A percentile compares a stretch with the other conserved stretches of the same genome.
These are phyloP conservation scores for Farysia itapuensis DNA, from an alignment of 1,284 basidiomycete genomes.

Conservation along the genomic window DNA sequence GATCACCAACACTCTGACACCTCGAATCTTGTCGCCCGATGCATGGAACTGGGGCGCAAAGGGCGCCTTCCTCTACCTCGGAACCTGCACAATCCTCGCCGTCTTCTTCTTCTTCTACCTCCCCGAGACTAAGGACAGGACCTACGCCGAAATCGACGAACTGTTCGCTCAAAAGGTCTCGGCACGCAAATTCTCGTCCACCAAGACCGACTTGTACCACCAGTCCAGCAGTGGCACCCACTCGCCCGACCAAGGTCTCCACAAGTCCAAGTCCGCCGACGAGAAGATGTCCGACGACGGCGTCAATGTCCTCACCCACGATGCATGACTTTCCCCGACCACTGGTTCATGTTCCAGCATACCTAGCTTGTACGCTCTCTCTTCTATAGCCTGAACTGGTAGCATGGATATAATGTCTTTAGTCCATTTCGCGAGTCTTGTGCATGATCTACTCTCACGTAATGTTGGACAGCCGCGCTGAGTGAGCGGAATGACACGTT, in stretches of 20 bases:
- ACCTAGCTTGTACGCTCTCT: too few species aligned
- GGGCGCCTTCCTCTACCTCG: constrained; percentile 61
- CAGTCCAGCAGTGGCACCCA: background rate
- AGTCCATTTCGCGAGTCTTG: too few species aligned
- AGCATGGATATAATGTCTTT: too few species aligned
- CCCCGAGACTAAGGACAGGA: constrained; percentile 42
- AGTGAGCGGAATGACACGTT: too few species aligned
- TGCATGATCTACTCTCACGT: too few species aligned
- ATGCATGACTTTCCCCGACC: too few species aligned
- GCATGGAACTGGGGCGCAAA: constrained; percentile 62
- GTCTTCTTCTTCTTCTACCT: constrained; percentile 48
- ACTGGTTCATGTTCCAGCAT: too few species aligned
- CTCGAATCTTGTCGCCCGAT: constrained; percentile 61
- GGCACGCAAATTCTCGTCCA: constrained; percentile 56
- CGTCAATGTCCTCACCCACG: background rate
- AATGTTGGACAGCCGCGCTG: too few species aligned
- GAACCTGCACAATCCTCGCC: constrained; percentile 44
- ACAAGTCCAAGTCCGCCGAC: background rate
- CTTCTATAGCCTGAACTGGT: too few species aligned
- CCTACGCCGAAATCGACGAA: constrained; percentile 47
- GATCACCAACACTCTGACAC: constrained; percentile 62
- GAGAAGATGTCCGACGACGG: background rate
- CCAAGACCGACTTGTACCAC: background rate
- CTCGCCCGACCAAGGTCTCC: background rate
- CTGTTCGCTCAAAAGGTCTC: constrained; percentile 46